Evolutionary conservation across 768 basidiomycete species (phyloP).

Genomic region (Strobilomyces dryophilus): DNA sequence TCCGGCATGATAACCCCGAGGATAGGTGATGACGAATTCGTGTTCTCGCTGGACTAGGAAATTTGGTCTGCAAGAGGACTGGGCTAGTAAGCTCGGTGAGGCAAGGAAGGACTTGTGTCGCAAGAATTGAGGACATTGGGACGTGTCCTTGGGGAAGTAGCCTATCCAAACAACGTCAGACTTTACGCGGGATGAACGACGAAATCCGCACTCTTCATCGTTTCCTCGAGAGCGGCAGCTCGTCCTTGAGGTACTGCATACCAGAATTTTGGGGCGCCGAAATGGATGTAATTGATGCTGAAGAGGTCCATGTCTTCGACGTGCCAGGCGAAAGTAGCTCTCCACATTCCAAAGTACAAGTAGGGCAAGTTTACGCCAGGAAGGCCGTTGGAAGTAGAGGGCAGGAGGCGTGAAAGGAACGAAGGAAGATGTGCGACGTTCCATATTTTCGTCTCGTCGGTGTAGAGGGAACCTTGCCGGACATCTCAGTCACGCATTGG

Average conservation of each 20-base stretch:
- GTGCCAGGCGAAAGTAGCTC: conserved; percentile 98
- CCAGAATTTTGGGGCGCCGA: conserved; percentile 97
- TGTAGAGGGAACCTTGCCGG: conserved; percentile 58
- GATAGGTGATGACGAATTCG: conserved; percentile 96
- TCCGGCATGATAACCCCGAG: conserved; percentile 93
- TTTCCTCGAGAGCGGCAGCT: conserved; percentile 76
- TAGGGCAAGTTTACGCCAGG: conserved; percentile 98
- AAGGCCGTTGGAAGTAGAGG: conserved; percentile 60
- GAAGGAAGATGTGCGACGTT: conserved; percentile 93
- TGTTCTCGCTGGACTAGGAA: conserved; percentile 86
- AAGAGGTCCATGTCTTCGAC: conserved; percentile 99
- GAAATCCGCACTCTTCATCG: conserved; percentile 68
- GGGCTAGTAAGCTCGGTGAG: conserved; percentile 77
- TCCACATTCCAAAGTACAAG: conserved; percentile 99
- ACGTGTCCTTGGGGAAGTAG: conserved; percentile 85
- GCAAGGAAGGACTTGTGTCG: conserved; percentile 96
- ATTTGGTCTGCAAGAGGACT: conserved; percentile 79
- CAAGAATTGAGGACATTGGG: conserved; percentile 87
- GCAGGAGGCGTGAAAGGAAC: conserved; percentile 75
- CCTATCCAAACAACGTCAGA: conserved; percentile 39
- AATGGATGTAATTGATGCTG: conserved; percentile 98
- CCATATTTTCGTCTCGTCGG: conserved; percentile 78
- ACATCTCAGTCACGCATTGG: neutral
- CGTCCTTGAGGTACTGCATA: conserved; percentile 91
- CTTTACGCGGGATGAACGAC: neutral